Conservation (phyloP, 2,329 filamentous ascomycete species). For the Colletotrichum karsti region DNA sequence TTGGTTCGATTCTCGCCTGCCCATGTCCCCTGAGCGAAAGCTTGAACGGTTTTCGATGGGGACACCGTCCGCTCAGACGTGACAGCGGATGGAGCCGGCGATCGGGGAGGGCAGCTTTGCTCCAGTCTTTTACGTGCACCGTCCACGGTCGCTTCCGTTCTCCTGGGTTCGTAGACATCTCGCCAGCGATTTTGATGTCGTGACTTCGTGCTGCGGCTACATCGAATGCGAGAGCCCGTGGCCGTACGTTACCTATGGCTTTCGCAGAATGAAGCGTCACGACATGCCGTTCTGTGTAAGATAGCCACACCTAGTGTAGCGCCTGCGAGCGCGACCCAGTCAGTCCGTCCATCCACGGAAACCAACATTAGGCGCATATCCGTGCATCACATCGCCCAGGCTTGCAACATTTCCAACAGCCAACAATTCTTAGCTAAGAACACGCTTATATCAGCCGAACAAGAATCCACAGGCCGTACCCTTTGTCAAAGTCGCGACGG, state of each 20-base stretch:
- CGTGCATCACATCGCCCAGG: background rate
- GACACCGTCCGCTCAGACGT: background rate
- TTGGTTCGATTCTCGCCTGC: background rate
- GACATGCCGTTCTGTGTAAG: too few species aligned
- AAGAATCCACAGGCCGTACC: background rate
- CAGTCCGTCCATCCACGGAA: background rate
- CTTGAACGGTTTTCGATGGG: constrained; percentile 4
- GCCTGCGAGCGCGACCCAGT: too few species aligned
- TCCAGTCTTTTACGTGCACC: background rate
- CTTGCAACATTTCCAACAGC: background rate
- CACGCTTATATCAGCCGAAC: background rate
- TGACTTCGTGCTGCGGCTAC: background rate
- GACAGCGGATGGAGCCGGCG: background rate
- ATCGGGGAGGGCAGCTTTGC: background rate
- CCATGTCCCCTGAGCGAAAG: background rate
- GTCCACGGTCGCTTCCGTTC: background rate
- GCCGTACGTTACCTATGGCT: background rate
- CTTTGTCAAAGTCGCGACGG: background rate
- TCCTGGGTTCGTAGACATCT: background rate
- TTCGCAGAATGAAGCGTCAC: too few species aligned
- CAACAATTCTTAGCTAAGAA: background rate
- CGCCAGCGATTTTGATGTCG: background rate
- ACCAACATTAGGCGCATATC: background rate
- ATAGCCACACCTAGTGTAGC: too few species aligned
- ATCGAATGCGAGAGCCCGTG: background rate